Evolutionary conservation across 352 stramenopile species (phyloP), one percentile per base, ranked within the genome.

Genomic region (Pythium biforme): DNA sequence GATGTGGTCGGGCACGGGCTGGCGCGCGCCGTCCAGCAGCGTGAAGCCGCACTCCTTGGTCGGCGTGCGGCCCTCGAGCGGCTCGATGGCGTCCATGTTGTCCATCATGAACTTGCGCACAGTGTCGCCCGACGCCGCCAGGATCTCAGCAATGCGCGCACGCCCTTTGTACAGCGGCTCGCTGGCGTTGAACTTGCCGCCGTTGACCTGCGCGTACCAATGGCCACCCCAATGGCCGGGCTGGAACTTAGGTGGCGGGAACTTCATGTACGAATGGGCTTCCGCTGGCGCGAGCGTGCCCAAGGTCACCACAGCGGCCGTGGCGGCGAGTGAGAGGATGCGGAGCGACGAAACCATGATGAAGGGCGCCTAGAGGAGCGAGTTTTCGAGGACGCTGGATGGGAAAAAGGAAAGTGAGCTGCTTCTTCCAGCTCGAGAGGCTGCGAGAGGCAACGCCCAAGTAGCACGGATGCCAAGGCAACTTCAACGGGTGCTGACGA

Each of bases 31-130:
- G 25, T 46, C 20, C 0, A 23, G 22, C 14, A 25, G 34, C 15
- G 57, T 25, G 29, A 33, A 49, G n/a, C 57, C 57, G 26, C 57
- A 64, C 37, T 53, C 55, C 29, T 55, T 62, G 29, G 11, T 62
- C 37, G 37, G 37, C 37, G 37, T 43, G 12, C 37, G 37, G 37
- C 37, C 37, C 6, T 43, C 22, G 4, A 14, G 11, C 19, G 55
- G 37, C 41, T 20, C 33, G 3, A 23, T 46, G n/a, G 45, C 25
- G 26, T 62, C 34, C 41, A 60, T 51, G 53, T 60, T 60, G 22
- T 17, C 34, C 41, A 55, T 55, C 37, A 55, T n/a, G 33, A 62
- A 62, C 41, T 62, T 23, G 34, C 55, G 55, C 40, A 62, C 25
- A 25, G 40, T 54, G 26, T 43, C 37, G 37, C 37, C 37, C 37